A percentile compares a stretch with the other conserved stretches of the same genome.
Conservation (phyloP, 1,284 basidiomycete species). For the Trametes sp. region DNA sequence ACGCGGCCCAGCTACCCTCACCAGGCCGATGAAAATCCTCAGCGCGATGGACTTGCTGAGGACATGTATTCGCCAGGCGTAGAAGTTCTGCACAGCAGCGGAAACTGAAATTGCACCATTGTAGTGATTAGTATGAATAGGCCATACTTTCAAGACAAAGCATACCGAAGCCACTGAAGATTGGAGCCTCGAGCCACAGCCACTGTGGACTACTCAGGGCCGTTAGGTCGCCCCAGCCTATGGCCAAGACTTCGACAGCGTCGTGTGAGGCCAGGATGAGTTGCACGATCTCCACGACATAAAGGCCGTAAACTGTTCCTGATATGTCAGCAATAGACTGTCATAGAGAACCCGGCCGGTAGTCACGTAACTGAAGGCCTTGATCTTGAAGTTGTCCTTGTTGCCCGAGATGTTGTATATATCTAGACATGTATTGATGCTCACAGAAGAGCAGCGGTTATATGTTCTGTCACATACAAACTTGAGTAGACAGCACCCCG, state of each 20-base stretch:
- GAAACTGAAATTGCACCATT: conserved; percentile 14
- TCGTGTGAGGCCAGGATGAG: conserved; percentile 36
- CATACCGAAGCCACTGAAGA: conserved; percentile 33
- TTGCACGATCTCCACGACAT: conserved; percentile 34
- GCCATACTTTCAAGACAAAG: too few species aligned
- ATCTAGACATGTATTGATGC: background rate
- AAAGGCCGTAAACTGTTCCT: conserved; percentile 26
- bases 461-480: conserved; percentile 3
- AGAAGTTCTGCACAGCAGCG: conserved; percentile 21
- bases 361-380: background rate
- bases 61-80: conserved; percentile 26
- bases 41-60: conserved; percentile 17
- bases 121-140: background rate
- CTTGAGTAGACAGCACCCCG: conserved; percentile 9
- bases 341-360: too few species aligned
- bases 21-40: conserved; percentile 7
- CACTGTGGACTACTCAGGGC: conserved; percentile 24
- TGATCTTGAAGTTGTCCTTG: background rate
- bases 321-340: background rate
- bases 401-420: background rate
- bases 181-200: conserved; percentile 37
- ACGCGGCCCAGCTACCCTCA: background rate
- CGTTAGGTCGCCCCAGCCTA: conserved; percentile 36
- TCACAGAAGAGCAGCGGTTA: too few species aligned
- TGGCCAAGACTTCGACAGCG: conserved; percentile 34